Percentiles rank a stretch among this genome's conserved stretches.
Conservation (phyloP, 805 yeast genomes). For the Yamadazyma paraphyllophila region DNA sequence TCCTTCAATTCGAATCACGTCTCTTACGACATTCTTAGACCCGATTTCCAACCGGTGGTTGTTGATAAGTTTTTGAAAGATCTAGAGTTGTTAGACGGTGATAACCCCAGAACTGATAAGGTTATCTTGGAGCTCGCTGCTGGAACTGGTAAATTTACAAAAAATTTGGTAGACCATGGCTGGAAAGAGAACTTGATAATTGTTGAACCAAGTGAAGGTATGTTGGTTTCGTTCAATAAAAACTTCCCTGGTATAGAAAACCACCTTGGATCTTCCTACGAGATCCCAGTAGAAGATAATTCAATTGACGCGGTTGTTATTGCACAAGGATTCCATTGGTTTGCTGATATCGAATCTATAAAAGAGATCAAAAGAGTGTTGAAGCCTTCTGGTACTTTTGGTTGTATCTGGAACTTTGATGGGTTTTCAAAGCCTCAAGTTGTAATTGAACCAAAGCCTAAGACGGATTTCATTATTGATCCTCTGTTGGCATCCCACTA, state of each 20-base stretch:
- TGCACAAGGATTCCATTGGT: slow-evolving; percentile 71
- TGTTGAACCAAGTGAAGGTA: slow-evolving; percentile 58
- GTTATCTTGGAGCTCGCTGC: slow-evolving; percentile 52
- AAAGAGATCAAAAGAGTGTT: slow-evolving; percentile 51
- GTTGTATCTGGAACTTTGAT: slow-evolving; percentile 62
- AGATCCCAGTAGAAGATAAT: slow-evolving; percentile 43
- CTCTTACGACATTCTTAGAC: slow-evolving; percentile 52
- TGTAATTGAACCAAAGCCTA: background rate
- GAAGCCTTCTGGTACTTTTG: slow-evolving; percentile 47
- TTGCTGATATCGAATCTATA: slow-evolving; percentile 48
- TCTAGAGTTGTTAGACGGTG: slow-evolving; percentile 25
- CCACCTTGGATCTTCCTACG: slow-evolving; percentile 42
- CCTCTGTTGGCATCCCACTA: slow-evolving; percentile 2
- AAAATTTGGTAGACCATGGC: slow-evolving; percentile 38
- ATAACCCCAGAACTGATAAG: slow-evolving; percentile 20
- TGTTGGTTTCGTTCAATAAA: slow-evolving; percentile 46
- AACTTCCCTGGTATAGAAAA: slow-evolving; percentile 42
- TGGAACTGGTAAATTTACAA: slow-evolving; percentile 66
- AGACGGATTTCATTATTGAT: slow-evolving; percentile 8
- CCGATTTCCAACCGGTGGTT: slow-evolving; percentile 43
- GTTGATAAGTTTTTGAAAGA: slow-evolving; percentile 43
- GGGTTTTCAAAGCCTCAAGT: slow-evolving; percentile 16
- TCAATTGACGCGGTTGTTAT: slow-evolving; percentile 49
- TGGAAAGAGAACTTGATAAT: slow-evolving; percentile 38
- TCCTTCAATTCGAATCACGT: slow-evolving; percentile 54